Base-by-base conservation (phyloP, 352 stramenopile genomes). In the Phytophthora litchii region DNA sequence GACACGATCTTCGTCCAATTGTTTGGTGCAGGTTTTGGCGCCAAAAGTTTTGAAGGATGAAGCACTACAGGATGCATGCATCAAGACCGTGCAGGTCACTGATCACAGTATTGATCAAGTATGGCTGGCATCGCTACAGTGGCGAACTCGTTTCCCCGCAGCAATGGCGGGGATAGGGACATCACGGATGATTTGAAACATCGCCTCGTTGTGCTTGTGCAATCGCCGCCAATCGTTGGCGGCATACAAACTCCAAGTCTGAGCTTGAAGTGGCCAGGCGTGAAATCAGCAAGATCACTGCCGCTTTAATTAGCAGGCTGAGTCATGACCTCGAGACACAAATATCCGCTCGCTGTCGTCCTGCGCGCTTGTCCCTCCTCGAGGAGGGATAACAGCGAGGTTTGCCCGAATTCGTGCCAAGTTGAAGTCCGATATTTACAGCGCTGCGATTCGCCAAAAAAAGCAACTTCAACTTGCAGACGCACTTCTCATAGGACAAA, bases 361-460 rank as follows among this genome's bases (percentile, higher is more conserved):
- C 36, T 50, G 29, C 52, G 48, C 52, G 27, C 38, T 54, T 45
- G 45, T 42, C 37, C 48, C 36, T 9, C 25, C 9, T 31, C 23
- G n/a, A n/a, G 23, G 23, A 27, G 23, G 23, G 23, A 27, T 27
- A 27, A 3, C 23, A 27, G 23, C 23, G 3, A 3, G 23, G 23
- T 27, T 27, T 27, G 5, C 34, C 32, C 34, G 29, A 47, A 38
- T 48, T 51, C 41, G 54, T 42, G 27, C 45, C 56, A 72, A 72
- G 63, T 72, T 72, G 63, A 72, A 72, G 63, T 72, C 46, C 14
- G 19, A n/a, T 17, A 16, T 29, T 11, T 19, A 1, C 12, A 11
- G 1, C 0, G 1, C 10, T 35, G 3, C 37, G 9, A 73, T 83
- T 78, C 60, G 70, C 42, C 10, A 21, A 62, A 74, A 83, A 71